Evolutionary conservation across 1,139 yeast species (phyloP), one percentile per base, ranked within the genome.

Genomic region (Zygotorulaspora mrakii): DNA sequence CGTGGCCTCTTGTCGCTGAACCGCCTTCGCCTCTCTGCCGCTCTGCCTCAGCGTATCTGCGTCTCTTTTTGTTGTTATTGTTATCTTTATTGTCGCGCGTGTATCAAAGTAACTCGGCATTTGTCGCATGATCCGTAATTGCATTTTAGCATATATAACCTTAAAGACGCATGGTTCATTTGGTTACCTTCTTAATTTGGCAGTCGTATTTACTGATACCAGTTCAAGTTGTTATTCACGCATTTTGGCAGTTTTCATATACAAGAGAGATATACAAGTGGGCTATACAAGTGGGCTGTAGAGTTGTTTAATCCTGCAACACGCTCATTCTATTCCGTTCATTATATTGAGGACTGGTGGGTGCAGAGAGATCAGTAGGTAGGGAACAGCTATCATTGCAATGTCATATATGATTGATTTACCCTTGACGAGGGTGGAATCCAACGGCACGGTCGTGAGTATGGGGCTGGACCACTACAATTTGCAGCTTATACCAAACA

Each of bases 401-500:
- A 29, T 17, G 27, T 11, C 26, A 10, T 28, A 17, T 12, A 39
- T 39, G 46, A 34, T 42, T 22, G 31, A 33, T 16, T 33, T 26
- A 20, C 46, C 35, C 17, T 37, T 43, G 36, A 35, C 29, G 5
- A 40, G 44, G 38, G 36, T 43, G 5, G 47, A 43, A 16, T 43
- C 47, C 7, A 43, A 43, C 28, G 47, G 42, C 16, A 43, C 47
- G 27, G 43, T 38, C 7, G 38, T 38, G 8, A 36, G 44, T 20
- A 31, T 38, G 14, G 39, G 40, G 13, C 14, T 31, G n/a, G 39
- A 40, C 25, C 44, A 39, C 32, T 48, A 41, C 38, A 49, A 44
- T 21, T 35, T 49, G 32, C 53, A 49, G 35, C 32, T 49, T 37
- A 35, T 42, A 22, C 45, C 45, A 13, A 31, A 36, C 31, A 28